A percentile compares a stretch with the other conserved stretches of the same genome.
These are phyloP conservation scores for Fraxinus sp. DNA, from an alignment of 305 asterid species.

Conservation along the genomic window DNA sequence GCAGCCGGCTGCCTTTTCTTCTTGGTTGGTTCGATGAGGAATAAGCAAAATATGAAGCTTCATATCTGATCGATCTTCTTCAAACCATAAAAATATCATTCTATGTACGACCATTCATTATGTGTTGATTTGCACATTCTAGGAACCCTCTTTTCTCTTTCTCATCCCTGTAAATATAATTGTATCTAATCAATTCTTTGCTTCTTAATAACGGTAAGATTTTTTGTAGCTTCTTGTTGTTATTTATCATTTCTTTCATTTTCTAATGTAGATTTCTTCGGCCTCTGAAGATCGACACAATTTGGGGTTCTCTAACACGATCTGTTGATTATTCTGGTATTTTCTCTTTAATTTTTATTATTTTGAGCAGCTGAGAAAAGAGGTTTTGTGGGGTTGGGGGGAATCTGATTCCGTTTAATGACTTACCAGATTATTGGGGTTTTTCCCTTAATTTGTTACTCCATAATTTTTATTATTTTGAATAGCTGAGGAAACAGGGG, in stretches of 20 bases:
- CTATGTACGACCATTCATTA: neutral
- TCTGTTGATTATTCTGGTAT: constrained; percentile 5
- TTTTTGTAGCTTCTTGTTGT: neutral
- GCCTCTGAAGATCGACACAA: neutral
- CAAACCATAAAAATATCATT: constrained; percentile 10
- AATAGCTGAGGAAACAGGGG: neutral
- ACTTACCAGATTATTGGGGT: neutral
- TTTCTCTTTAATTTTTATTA: neutral
- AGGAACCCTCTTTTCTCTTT: constrained; percentile 4
- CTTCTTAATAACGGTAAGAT: constrained; percentile 15
- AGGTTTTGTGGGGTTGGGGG: neutral
- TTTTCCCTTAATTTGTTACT: neutral
- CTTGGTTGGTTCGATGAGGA: neutral
- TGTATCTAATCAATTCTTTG: constrained; percentile 5
- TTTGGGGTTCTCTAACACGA: constrained; percentile 20
- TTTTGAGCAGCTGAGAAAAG: constrained; percentile 2
- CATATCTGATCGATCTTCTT: neutral
- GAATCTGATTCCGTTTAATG: neutral
- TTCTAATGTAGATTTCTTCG: neutral
- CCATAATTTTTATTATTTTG: neutral
- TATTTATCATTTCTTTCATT: neutral
- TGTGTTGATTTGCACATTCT: constrained; percentile 30
- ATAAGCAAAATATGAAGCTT: neutral
- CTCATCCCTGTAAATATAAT: neutral
- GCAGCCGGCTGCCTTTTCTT: neutral